These are phyloP conservation scores for Solanum appendiculatum DNA, from an alignment of 257 asterid genomes.

Conservation along the genomic window DNA sequence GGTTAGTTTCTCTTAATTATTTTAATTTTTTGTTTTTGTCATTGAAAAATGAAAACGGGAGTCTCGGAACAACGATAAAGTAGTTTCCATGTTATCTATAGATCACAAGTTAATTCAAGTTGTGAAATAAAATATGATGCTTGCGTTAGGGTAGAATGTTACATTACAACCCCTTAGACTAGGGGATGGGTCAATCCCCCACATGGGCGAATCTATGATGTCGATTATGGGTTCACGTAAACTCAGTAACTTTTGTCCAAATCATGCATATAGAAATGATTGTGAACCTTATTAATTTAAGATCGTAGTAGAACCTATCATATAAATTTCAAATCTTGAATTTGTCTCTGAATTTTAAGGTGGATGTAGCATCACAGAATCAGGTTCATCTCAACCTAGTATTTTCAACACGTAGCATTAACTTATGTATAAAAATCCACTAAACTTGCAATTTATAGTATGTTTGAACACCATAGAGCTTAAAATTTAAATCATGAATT, in stretches of 20 bases:
- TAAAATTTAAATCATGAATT: too few relatives aligned
- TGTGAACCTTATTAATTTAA: background rate
- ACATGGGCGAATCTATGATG: background rate
- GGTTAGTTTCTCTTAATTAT: background rate
- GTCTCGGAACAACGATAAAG: background rate
- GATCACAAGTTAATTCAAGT: background rate
- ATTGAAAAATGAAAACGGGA: background rate
- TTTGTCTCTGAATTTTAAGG: background rate
- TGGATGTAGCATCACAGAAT: background rate
- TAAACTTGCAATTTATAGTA: background rate
- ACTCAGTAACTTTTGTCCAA: background rate
- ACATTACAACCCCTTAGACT: background rate
- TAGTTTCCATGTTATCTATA: background rate
- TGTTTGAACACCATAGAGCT: background rate
- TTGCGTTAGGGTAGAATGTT: background rate
- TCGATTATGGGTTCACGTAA: background rate
- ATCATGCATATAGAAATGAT: background rate
- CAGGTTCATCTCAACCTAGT: background rate
- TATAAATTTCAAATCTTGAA: too few relatives aligned
- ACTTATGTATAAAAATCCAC: background rate
- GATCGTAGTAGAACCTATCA: background rate
- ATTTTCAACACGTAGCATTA: too few relatives aligned
- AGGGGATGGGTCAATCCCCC: background rate
- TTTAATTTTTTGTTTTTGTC: background rate
- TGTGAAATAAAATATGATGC: background rate